Base-by-base conservation (phyloP, 1,139 yeast genomes). In the Magnusiomyces paraingens region DNA sequence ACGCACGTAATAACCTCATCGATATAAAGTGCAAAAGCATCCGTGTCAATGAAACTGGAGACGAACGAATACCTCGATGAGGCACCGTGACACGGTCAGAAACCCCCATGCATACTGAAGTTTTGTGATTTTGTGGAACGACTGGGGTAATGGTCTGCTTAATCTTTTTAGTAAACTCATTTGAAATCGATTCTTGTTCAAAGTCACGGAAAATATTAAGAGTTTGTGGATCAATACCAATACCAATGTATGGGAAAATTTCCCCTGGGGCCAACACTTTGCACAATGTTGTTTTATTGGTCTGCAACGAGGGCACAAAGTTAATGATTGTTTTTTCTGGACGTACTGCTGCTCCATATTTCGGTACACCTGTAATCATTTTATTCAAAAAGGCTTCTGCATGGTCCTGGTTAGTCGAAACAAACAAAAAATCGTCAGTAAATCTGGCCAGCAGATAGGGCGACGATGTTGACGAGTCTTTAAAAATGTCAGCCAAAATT, bases 401-500 rank as follows among this genome's bases (percentile, higher is more conserved):
- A 47, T 53, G 58, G 0, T 51, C 39, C 8, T 57, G 29, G 43
- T 70, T 63, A 0, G 82, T 73, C 0, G 95, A 77, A 0, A 91
- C 68, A 22, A 88, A 73, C 41, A 93, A 65, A 63, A 93, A 93
- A 66, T 93, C 99, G 68, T 93, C 99, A 0, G 90, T 95, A 32
- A 87, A 70, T 54, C 97, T 71, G 11, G 89, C 59, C 0, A 89
- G 66, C 2, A 77, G 58, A 2, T 79, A 72, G 1, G 54, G 52
- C 6, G 52, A 42, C 6, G 47, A 40, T 63, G 53, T 0, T 62
- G 57, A 1, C 71, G 52, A 57, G 74, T 75, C 1, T 62, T 58
- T n/a, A 35, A 21, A n/a, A 78, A 39, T 17, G 17, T 43, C 48
- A 2, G 17, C 15, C 12, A 55, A 71, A 41, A 73, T 63, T 6